These are phyloP conservation scores for Silene vulgaris DNA, from an alignment of 179 eudicot species.

Conservation along the genomic window DNA sequence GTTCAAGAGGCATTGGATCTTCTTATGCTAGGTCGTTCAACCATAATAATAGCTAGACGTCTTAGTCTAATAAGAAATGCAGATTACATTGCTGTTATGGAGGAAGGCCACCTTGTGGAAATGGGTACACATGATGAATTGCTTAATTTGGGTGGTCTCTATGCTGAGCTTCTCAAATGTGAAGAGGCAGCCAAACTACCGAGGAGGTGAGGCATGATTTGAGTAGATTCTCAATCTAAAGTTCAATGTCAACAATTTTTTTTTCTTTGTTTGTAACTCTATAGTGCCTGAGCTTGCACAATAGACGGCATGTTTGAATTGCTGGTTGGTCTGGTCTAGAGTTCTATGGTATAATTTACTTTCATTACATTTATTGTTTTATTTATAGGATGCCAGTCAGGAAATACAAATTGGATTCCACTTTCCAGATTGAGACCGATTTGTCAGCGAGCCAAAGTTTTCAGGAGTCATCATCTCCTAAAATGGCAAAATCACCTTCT, in stretches of 20 bases:
- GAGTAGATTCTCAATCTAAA: not conserved
- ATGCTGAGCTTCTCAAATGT: slow-evolving; percentile 93
- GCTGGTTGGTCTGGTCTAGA: not conserved
- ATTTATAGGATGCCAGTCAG: slow-evolving; percentile 76
- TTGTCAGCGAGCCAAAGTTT: slow-evolving; percentile 54
- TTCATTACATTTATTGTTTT: not conserved
- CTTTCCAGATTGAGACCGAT: slow-evolving; percentile 80
- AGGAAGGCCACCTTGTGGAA: slow-evolving; percentile 96
- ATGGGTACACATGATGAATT: slow-evolving; percentile 98
- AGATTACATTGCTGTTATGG: slow-evolving; percentile 98
- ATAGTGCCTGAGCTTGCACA: not conserved
- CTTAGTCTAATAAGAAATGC: slow-evolving; percentile 90
- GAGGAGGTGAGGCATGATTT: slow-evolving; percentile 52
- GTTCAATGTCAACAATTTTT: not conserved
- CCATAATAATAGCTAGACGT: slow-evolving; percentile 88
- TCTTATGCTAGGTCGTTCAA: slow-evolving; percentile 93
- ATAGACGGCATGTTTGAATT: not conserved
- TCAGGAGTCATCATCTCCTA: slow-evolving; percentile 93
- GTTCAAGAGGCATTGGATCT: slow-evolving; percentile 93
- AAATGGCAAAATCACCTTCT: slow-evolving; percentile 91
- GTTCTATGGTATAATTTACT: slow-evolving; percentile 14
- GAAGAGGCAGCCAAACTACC: slow-evolving; percentile 99
- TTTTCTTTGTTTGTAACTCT: not conserved
- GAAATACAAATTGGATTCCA: slow-evolving; percentile 54
- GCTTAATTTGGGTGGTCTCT: slow-evolving; percentile 73